These are phyloP conservation scores for Escovopsis sp. DNA, from an alignment of 2,329 filamentous ascomycete genomes.

Conservation along the genomic window DNA sequence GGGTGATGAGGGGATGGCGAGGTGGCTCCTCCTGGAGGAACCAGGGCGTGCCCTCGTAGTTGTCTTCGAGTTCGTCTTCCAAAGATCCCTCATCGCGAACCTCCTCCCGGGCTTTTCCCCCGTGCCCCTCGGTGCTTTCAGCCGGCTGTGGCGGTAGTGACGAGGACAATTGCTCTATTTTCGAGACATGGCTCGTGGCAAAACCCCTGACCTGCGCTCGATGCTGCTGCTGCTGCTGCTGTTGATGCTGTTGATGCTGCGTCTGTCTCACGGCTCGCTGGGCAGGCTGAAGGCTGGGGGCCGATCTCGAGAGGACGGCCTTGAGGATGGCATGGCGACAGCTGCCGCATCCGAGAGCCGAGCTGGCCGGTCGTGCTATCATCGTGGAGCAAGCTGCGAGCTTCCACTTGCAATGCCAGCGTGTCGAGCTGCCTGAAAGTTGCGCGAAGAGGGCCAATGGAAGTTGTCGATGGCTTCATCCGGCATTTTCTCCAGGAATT, in stretches of 20 bases:
- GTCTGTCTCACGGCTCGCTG: constrained; percentile 8
- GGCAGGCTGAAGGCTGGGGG: constrained; percentile 11
- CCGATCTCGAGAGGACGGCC: constrained; percentile 12
- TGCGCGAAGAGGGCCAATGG: too few species aligned
- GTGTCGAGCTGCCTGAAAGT: too few species aligned
- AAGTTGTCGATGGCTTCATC: too few species aligned
- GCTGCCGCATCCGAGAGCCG: constrained; percentile 15
- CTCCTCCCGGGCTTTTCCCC: too few species aligned
- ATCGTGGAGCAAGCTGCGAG: constrained; percentile 9
- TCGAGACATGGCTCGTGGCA: constrained; percentile 7
- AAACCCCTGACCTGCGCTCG: constrained; percentile 11
- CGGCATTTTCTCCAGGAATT: too few species aligned
- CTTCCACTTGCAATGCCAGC: too few species aligned
- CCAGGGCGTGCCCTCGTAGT: constrained; percentile 49
- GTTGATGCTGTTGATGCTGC: too few species aligned
- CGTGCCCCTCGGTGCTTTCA: too few species aligned
- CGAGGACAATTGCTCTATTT: not conserved
- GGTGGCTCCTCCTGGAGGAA: constrained; percentile 64
- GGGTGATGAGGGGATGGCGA: constrained; percentile 32
- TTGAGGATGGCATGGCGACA: constrained; percentile 16
- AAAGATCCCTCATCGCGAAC: too few species aligned
- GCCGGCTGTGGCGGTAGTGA: too few species aligned
- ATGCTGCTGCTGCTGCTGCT: too few species aligned
- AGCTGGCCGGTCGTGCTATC: constrained; percentile 15
- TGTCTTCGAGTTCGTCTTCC: constrained; percentile 14